Evolutionary conservation across 768 basidiomycete genomes (phyloP), one percentile per base, ranked within the genome.

Genomic region (Chalciporus piperatus): DNA sequence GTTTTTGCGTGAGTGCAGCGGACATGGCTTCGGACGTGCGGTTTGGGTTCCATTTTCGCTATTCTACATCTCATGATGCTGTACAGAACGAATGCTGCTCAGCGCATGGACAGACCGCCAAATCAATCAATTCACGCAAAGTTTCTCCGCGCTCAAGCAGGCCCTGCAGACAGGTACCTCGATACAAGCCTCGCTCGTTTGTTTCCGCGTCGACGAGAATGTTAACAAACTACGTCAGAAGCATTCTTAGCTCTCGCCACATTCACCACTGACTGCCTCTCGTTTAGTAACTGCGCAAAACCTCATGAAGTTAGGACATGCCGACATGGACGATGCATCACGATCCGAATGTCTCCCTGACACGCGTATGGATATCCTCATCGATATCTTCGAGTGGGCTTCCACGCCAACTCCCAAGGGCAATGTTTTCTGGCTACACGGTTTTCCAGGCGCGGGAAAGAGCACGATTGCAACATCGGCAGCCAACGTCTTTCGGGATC

Each of bases 391-490:
- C 4, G 43, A 64, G 6, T 69, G 67, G 67, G 52, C 47, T 17
- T 28, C 57, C 22, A 54, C 47, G 20, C 69, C 67, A n/a, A 44
- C 47, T 4, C 14, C 19, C 37, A 51, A 52, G 19, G 27, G 51
- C 3, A 69, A 56, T 17, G 47, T 72, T 8, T 70, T 63, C 32
- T 72, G 72, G 71, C 47, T 72, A 25, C 58, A 67, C 28, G 70
- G 72, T 8, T 63, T 70, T 32, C 70, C 72, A 0, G 71, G 71
- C 16, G 51, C 69, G 6, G 72, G 71, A 11, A 72, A 72, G 59
- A 74, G 71, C 33, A 64, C 71, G 2, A 56, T 72, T 19, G 48
- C 71, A 5, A 73, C 66, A 0, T 73, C 72, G 0, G 49, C 72
- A 12, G 71, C 71, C 32, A 64, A 68, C 46, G 41, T 70, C 23